Base-by-base conservation (phyloP, 768 basidiomycete species). In the Chalciporus chontae region DNA sequence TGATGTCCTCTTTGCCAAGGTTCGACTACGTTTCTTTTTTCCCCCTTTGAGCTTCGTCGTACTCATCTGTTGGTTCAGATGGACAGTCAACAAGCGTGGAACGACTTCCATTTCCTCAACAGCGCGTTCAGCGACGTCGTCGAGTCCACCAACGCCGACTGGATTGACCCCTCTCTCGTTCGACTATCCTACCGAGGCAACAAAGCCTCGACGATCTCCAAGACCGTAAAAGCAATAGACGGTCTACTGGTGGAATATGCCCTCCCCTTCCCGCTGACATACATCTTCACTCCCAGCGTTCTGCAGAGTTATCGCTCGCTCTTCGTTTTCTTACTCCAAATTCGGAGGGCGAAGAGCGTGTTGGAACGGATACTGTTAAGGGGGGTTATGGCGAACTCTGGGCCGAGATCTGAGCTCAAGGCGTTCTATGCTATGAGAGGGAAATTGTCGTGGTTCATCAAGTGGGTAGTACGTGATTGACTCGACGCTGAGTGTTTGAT, bases 81-180 rank as follows among this genome's bases (percentile, higher is more conserved):
- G 80, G 87, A 92, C 55, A 71, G 71, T n/a, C 73, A 77, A 41
- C 81, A 85, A 59, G 60, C 70, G 31, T 93, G 90, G 90, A 75
- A 69, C 40, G 90, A 92, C 61, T 90, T 89, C 62, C 90, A 93
- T 68, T 88, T 87, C 67, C 64, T 92, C 47, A 92, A 92, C 59
- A 84, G 80, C 24, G 81, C 84, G 9, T 90, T 93, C 62, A 72
- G 73, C 17, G 86, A 90, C 43, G 76, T 85, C 24, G 72, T 84
- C 32, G 75, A 80, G 54, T 73, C 79, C 15, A 75, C 73, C 48
- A 57, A 69, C 5, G 69, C 72, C 41, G 68, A 70, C 40, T 85
- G 84, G 82, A 77, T 90, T 41, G 79, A 87, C 36, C 59, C 81
- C 0, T 76, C 84, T 2, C 79, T 89, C 11, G 79, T 93, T 19